These are phyloP conservation scores for Amaranthus cruentus DNA, from an alignment of 148 eudicot species.

Conservation along the genomic window DNA sequence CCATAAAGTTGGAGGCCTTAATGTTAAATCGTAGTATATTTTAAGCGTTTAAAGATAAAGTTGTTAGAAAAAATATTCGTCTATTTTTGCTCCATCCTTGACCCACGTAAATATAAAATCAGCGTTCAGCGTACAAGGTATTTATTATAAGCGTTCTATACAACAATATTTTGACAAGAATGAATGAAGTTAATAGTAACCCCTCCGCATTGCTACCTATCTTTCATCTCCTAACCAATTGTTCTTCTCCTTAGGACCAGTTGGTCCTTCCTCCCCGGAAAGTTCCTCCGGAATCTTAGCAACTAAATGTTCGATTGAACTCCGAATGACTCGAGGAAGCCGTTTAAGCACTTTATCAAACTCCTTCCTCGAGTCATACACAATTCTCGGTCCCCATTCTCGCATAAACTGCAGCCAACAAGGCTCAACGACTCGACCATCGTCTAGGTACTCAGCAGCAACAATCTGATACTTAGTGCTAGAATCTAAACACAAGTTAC, in stretches of 20 bases:
- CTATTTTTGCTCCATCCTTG: too few relatives aligned
- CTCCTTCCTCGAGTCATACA: conserved; percentile 61
- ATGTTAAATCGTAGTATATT: too few relatives aligned
- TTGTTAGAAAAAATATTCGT: too few relatives aligned
- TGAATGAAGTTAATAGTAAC: too few relatives aligned
- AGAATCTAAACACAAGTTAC: conserved; percentile 57
- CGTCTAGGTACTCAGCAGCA: conserved; percentile 78
- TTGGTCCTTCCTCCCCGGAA: conserved; percentile 79
- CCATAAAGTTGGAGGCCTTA: too few relatives aligned
- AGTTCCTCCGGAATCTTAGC: conserved; percentile 61
- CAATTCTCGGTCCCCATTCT: conserved; percentile 72
- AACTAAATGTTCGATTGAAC: conserved; percentile 36
- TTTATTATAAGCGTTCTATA: too few relatives aligned
- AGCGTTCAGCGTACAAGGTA: too few relatives aligned
- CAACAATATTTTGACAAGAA: too few relatives aligned
- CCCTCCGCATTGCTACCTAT: conserved; percentile 17
- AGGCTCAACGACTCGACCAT: conserved; percentile 46
- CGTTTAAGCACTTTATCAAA: conserved; percentile 46
- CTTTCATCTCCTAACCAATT: conserved; percentile 89
- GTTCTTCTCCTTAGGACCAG: conserved; percentile 96
- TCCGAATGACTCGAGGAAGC: conserved; percentile 43
- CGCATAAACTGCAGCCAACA: conserved; percentile 85
- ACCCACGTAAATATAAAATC: too few relatives aligned
- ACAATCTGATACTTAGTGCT: conserved; percentile 55
- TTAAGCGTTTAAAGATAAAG: too few relatives aligned